These are phyloP conservation scores for Camellia sinensis DNA, from an alignment of 148 eudicot species.

Conservation along the genomic window DNA sequence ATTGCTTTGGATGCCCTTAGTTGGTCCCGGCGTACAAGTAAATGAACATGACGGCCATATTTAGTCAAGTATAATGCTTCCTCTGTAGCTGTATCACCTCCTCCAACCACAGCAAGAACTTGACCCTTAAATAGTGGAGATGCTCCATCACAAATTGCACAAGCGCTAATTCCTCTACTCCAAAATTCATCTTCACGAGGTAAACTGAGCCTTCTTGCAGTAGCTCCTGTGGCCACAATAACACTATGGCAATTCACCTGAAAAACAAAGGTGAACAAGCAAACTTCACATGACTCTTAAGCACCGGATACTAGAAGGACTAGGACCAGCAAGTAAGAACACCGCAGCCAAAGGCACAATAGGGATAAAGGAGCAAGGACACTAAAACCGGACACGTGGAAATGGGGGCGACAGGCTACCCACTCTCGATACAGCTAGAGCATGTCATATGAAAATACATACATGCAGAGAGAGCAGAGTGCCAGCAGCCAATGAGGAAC, in stretches of 20 bases:
- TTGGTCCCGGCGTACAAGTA: constrained; percentile 83
- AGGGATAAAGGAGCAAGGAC: not conserved
- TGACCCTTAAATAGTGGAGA: constrained; percentile 98
- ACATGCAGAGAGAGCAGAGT: not conserved
- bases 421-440: not conserved
- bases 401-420: not conserved
- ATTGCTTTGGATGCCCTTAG: constrained; percentile 96
- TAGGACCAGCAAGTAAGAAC: not conserved
- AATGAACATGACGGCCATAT: constrained; percentile 95
- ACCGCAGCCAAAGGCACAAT: not conserved
- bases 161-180: constrained; percentile 99
- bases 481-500: not conserved
- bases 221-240: constrained; percentile 92
- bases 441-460: not conserved
- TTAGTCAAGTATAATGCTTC: constrained; percentile 94
- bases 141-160: constrained; percentile 99
- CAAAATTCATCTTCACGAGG: constrained; percentile 97
- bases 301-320: constrained; percentile 4
- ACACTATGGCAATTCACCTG: constrained; percentile 87
- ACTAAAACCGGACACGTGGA: not conserved
- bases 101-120: constrained; percentile 99
- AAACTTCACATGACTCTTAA: constrained; percentile 3
- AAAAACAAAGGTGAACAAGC: constrained; percentile 23
- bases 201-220: constrained; percentile 75
- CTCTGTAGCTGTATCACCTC: constrained; percentile 99